These are phyloP conservation scores for Citrus sinensis DNA, from an alignment of 345 rosid species.

Conservation along the genomic window DNA sequence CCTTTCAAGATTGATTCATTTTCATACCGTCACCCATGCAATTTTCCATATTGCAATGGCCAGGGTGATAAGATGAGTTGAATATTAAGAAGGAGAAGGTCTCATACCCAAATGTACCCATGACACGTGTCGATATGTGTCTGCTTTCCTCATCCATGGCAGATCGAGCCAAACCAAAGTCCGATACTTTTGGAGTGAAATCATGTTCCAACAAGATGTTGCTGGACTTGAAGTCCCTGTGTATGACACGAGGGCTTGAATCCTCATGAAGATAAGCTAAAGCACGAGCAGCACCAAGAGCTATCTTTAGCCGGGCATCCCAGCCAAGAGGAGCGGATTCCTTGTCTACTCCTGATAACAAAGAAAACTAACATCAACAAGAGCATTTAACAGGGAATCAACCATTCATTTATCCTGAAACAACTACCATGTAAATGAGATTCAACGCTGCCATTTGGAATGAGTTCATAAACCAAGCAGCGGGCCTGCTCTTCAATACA, in stretches of 20 bases:
- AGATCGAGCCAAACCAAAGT: slow-evolving; percentile 92
- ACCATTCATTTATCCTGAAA: not conserved
- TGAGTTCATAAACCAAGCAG: slow-evolving; percentile 88
- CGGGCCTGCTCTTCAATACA: slow-evolving; percentile 82
- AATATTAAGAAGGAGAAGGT: not conserved
- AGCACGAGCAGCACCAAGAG: slow-evolving; percentile 96
- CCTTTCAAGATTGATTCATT: not conserved
- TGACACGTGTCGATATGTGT: slow-evolving; percentile 93
- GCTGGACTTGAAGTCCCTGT: slow-evolving; percentile 95
- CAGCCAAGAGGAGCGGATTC: slow-evolving; percentile 77
- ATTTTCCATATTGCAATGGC: not conserved
- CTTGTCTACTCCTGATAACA: slow-evolving; percentile 62
- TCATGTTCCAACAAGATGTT: slow-evolving; percentile 91
- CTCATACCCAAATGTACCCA: slow-evolving; percentile 96
- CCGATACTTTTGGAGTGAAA: slow-evolving; percentile 91
- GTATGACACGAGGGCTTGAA: slow-evolving; percentile 93
- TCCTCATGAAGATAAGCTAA: slow-evolving; percentile 96
- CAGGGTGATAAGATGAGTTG: not conserved
- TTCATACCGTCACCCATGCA: not conserved
- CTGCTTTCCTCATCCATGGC: slow-evolving; percentile 85
- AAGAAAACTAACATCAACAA: not conserved
- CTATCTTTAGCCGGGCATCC: slow-evolving; percentile 88
- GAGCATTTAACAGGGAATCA: slow-evolving; percentile 5
- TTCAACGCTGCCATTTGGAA: slow-evolving; percentile 95
- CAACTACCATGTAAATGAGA: slow-evolving; percentile 87